Conservation (phyloP, 2,329 filamentous ascomycete genomes). For the Neonectria magnoliae region DNA sequence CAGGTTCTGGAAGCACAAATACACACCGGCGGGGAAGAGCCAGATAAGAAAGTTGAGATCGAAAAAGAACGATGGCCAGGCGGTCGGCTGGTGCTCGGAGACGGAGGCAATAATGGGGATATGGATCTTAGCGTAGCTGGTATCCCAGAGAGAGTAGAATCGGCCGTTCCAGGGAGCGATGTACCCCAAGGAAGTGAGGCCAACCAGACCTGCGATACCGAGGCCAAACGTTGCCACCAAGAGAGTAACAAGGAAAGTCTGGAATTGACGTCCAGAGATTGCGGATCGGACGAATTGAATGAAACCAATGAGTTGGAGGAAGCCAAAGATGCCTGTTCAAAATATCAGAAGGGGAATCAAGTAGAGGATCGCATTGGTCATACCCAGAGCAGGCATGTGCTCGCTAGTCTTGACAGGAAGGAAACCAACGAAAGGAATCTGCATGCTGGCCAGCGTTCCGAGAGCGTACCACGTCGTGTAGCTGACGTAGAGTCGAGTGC, state of each 20-base stretch:
- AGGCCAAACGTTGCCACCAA: constrained; percentile 79
- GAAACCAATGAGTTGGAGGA: constrained; percentile 92
- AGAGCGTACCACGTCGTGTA: constrained; percentile 99
- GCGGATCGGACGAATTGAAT: constrained; percentile 91
- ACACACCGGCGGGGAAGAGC: constrained; percentile 98
- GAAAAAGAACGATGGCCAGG: constrained; percentile 99
- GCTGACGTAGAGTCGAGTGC: constrained; percentile 90
- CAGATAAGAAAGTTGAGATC: constrained; percentile 98
- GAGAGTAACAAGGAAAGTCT: constrained; percentile 83
- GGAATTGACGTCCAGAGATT: constrained; percentile 91
- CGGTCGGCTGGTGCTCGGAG: constrained; percentile 98
- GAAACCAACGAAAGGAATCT: constrained; percentile 99
- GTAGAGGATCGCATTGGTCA: constrained; percentile 8
- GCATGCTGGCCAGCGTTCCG: constrained; percentile 97
- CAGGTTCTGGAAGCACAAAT: constrained; percentile 95
- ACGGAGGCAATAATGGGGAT: constrained; percentile 99
- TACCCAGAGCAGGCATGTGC: constrained; percentile 96
- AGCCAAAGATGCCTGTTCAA: constrained; percentile 84
- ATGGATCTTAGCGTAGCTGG: constrained; percentile 97
- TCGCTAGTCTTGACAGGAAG: constrained; percentile 95
- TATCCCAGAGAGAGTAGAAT: constrained; percentile 99
- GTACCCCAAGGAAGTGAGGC: constrained; percentile 87
- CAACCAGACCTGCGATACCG: constrained; percentile 79
- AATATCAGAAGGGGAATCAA: constrained; percentile 18
- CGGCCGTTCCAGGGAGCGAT: constrained; percentile 98